Evolutionary conservation across 495 filamentous ascomycete species (phyloP).

Genomic region (Annulohypoxylon nitens): DNA sequence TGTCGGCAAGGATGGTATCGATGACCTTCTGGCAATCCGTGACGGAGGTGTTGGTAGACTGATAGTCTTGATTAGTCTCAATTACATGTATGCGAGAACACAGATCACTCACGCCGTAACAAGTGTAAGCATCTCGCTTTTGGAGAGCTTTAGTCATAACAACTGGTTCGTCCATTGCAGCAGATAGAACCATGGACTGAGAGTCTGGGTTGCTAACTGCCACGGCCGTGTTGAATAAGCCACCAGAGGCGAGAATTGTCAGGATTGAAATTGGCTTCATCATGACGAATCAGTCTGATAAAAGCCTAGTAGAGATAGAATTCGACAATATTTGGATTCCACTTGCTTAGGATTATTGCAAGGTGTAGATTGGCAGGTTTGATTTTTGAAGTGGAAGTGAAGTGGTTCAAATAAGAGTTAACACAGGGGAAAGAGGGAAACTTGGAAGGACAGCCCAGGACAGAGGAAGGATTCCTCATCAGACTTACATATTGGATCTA

Average conservation of each 20-base stretch:
- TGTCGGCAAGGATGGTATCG: slow-evolving; percentile 39
- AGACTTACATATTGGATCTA: too few relatives aligned
- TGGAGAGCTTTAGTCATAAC: slow-evolving; percentile 16
- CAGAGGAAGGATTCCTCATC: too few relatives aligned
- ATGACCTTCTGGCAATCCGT: slow-evolving; percentile 47
- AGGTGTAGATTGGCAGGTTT: background rate
- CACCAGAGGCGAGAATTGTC: slow-evolving; percentile 19
- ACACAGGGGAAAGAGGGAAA: background rate
- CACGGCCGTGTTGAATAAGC: background rate
- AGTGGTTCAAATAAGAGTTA: background rate
- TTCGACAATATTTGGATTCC: background rate
- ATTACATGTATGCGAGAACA: background rate
- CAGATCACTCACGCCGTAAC: slow-evolving; percentile 46
- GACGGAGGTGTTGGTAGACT: slow-evolving; percentile 37
- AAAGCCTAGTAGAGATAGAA: background rate
- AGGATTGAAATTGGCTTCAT: slow-evolving; percentile 32
- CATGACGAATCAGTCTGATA: slow-evolving; percentile 25
- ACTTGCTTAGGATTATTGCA: background rate
- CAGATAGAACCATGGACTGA: background rate
- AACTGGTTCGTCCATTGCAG: background rate
- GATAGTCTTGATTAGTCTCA: slow-evolving; percentile 1
- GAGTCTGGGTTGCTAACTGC: background rate
- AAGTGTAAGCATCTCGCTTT: slow-evolving; percentile 50
- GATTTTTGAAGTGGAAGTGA: background rate
- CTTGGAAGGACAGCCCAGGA: background rate